Evolutionary conservation across 495 filamentous ascomycete genomes (phyloP).

Genomic region (Podospora anserina): DNA sequence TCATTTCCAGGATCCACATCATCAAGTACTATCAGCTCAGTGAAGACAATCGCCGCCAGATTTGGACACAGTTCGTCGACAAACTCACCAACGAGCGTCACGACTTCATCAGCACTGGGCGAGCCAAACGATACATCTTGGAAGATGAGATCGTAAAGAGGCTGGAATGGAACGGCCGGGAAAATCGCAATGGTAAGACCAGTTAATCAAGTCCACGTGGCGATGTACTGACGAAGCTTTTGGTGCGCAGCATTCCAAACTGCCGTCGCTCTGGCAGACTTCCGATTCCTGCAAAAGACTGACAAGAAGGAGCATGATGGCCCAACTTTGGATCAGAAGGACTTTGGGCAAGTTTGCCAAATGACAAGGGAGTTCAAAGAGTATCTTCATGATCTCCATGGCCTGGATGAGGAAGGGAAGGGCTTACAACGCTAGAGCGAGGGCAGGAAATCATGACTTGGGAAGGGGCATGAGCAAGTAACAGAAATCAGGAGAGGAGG

Average conservation of each 20-base stretch:
- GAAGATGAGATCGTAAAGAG: not conserved
- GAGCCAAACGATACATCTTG: slow-evolving; percentile 19
- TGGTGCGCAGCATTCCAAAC: slow-evolving; percentile 36
- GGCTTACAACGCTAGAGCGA: not conserved
- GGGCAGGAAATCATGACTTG: not conserved
- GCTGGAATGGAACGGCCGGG: slow-evolving; percentile 41
- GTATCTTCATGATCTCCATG: slow-evolving; percentile 23
- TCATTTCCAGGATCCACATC: slow-evolving; percentile 53
- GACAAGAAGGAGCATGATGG: slow-evolving; percentile 11
- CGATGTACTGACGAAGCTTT: not conserved
- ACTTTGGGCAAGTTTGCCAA: slow-evolving; percentile 19
- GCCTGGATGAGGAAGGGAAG: not conserved
- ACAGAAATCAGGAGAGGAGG: too few relatives aligned
- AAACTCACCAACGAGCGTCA: slow-evolving; percentile 23
- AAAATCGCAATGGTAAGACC: slow-evolving; percentile 39
- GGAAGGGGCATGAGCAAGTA: too few relatives aligned
- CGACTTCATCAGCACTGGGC: slow-evolving; percentile 7
- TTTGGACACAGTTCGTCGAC: slow-evolving; percentile 24
- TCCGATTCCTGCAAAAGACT: slow-evolving; percentile 2
- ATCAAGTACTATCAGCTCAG: slow-evolving; percentile 43
- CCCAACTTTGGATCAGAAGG: slow-evolving; percentile 13
- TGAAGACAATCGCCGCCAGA: slow-evolving; percentile 6
- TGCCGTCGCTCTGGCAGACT: slow-evolving; percentile 37
- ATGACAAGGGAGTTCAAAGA: slow-evolving; percentile 24
- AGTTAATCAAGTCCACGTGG: not conserved